These are phyloP conservation scores for Paraphaeosphaeria minitans DNA, from an alignment of 2,329 filamentous ascomycete species.

Conservation along the genomic window DNA sequence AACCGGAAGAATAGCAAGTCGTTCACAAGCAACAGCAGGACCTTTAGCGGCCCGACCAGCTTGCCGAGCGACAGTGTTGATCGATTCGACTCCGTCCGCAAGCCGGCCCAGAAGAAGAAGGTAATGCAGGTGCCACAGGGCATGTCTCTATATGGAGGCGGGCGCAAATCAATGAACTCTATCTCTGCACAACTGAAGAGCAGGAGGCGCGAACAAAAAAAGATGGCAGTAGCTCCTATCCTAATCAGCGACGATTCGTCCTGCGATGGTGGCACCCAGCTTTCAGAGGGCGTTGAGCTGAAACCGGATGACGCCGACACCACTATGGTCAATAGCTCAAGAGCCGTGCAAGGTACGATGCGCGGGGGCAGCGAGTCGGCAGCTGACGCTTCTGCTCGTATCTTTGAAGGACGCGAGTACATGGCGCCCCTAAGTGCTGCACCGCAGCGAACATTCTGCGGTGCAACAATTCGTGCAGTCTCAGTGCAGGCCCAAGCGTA, in stretches of 20 bases:
- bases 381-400: conserved; percentile 1
- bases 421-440: background rate
- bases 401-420: conserved; percentile 5
- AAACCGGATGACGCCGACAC: background rate
- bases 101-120: background rate
- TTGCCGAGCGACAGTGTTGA: conserved; percentile 22
- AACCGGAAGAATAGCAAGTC: conserved; percentile 12
- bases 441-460: background rate
- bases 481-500: conserved; percentile 13
- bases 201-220: background rate
- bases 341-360: background rate
- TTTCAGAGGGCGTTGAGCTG: background rate
- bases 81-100: background rate
- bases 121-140: conserved; percentile 10
- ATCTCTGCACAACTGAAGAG: conserved; percentile 5
- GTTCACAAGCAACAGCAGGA: conserved; percentile 8
- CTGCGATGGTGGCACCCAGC: background rate
- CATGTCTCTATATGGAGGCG: conserved; percentile 22
- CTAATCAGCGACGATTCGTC: background rate
- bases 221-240: background rate
- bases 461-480: conserved; percentile 17
- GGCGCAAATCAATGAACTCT: conserved; percentile 13
- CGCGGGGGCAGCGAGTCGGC: background rate
- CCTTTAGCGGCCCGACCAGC: conserved; percentile 25
- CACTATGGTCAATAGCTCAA: background rate